Evolutionary conservation across 257 asterid species (phyloP).

Genomic region (Solanum clarkiae): DNA sequence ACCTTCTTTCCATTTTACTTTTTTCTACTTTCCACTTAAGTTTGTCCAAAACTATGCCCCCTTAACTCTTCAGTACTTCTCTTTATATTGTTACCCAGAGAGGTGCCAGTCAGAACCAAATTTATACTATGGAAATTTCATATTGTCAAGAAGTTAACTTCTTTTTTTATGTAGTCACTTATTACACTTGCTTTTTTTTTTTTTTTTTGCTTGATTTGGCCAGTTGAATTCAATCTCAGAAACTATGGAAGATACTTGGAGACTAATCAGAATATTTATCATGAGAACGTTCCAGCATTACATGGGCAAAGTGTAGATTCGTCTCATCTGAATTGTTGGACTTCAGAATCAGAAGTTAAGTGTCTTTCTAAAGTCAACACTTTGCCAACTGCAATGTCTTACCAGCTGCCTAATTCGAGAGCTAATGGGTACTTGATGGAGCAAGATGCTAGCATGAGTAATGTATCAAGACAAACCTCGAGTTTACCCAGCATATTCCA

Average conservation of each 20-base stretch:
- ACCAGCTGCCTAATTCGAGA: conserved; percentile 8
- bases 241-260: not conserved
- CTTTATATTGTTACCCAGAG: not conserved
- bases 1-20: not conserved
- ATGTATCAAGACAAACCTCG: conserved; percentile 3
- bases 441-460: conserved; percentile 1
- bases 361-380: conserved; percentile 5
- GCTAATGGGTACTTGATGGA: not conserved
- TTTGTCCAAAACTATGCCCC: not conserved
- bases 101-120: not conserved
- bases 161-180: not conserved
- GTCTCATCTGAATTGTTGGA: conserved; percentile 3
- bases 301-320: not conserved
- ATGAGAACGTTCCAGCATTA: conserved; percentile 5
- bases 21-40: not conserved
- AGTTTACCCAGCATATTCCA: not conserved
- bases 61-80: not conserved
- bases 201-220: not conserved
- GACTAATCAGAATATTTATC: conserved; percentile 8
- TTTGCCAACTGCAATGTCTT: conserved; percentile 12
- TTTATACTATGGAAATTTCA: not conserved
- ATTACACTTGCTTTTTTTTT: not conserved
- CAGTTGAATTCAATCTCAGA: conserved; percentile 4
- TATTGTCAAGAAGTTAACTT: not conserved
- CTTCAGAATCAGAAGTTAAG: conserved; percentile 1